Percentiles rank a stretch among this genome's conserved stretches.
phyloP scores from a whole-genome alignment of 495 filamentous ascomycete species.

The Pseudoneurospora amorphoporcata region DNA sequence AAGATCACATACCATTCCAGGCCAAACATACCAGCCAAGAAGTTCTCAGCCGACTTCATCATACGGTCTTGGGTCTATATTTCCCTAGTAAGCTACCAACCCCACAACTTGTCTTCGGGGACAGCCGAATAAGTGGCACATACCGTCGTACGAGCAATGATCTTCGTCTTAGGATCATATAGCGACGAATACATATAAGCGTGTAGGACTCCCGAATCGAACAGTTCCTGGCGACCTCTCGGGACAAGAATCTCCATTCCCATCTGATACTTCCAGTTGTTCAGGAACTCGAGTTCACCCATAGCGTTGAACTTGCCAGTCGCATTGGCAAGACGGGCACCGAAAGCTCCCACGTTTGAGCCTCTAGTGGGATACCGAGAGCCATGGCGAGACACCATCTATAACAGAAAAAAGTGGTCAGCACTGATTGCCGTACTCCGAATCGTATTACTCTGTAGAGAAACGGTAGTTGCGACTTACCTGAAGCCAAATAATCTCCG shows the following conservation, averaged over 20 bases:
- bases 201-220: slow-evolving; percentile 56
- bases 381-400: slow-evolving; percentile 70
- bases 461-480: slow-evolving; percentile 21
- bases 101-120: slow-evolving; percentile 21
- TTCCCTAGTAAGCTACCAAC: slow-evolving; percentile 34
- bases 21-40: slow-evolving; percentile 61
- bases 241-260: slow-evolving; percentile 57
- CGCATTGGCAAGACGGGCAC: slow-evolving; percentile 44
- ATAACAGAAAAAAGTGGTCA: slow-evolving; percentile 26
- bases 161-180: slow-evolving; percentile 49
- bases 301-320: slow-evolving; percentile 45
- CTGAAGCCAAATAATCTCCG: slow-evolving; percentile 46
- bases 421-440: background rate
- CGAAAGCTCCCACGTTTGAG: slow-evolving; percentile 44
- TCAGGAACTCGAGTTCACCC: slow-evolving; percentile 47
- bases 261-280: slow-evolving; percentile 58
- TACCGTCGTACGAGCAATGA: slow-evolving; percentile 52
- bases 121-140: slow-evolving; percentile 52
- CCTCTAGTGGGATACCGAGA: slow-evolving; percentile 61
- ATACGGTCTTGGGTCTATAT: slow-evolving; percentile 54
- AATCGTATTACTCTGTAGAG: slow-evolving; percentile 5
- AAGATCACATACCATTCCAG: slow-evolving; percentile 35
- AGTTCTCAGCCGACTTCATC: slow-evolving; percentile 61
- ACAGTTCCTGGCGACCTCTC: slow-evolving; percentile 55
- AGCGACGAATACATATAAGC: slow-evolving; percentile 52